Conservation (phyloP, 495 filamentous ascomycete species). For the Tuber microsphaerosporum region DNA sequence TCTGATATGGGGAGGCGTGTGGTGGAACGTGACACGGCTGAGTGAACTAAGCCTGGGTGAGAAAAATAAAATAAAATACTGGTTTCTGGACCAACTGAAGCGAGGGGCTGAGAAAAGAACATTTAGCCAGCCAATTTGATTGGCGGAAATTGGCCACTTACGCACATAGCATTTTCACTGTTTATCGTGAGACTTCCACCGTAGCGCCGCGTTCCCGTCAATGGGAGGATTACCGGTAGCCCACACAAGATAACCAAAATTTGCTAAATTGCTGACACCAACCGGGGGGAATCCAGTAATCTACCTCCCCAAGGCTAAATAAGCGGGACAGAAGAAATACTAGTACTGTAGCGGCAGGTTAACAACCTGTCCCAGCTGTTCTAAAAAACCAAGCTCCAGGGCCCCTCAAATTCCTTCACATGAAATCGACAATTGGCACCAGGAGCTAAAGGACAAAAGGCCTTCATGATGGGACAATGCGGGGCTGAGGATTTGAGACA, state of each 20-base stretch:
- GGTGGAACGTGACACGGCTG: slow-evolving; percentile 1
- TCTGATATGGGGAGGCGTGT: neutral
- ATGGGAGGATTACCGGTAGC: neutral
- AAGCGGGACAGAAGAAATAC: neutral
- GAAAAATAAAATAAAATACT: neutral
- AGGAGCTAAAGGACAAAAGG: neutral
- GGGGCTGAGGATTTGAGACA: neutral
- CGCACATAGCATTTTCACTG: neutral
- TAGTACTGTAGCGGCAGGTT: neutral
- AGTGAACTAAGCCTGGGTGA: neutral
- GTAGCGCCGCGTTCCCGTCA: neutral
- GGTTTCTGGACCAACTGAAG: neutral
- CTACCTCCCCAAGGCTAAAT: neutral
- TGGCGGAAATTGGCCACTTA: neutral
- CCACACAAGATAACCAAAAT: neutral
- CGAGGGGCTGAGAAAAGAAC: neutral
- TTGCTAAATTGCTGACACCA: neutral
- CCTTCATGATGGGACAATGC: neutral
- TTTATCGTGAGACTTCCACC: neutral
- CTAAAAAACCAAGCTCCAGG: neutral
- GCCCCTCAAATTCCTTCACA: neutral
- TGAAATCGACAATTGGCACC: neutral
- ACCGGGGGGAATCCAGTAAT: neutral
- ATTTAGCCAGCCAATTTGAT: neutral
- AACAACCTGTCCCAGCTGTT: neutral